Evolutionary conservation across 257 asterid species (phyloP), one percentile per base, ranked within the genome.

Genomic region (Asclepias syriaca): DNA sequence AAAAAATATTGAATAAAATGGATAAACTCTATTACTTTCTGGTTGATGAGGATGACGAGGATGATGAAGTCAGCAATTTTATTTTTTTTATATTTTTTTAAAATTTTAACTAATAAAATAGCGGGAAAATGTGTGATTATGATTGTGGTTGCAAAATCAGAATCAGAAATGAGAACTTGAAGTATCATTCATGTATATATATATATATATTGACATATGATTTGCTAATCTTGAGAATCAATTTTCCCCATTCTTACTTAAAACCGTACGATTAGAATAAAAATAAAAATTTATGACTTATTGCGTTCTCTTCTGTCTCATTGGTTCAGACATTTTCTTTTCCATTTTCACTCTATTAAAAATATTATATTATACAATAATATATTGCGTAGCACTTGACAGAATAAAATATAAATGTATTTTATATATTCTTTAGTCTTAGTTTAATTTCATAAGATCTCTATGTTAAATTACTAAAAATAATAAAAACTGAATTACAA

Each of bases 51-150:
- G 3, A 43, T 43, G 48, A 51, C 8, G 57, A 51, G 12, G 49
- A 72, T 5, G 48, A 65, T 53, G 65, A 65, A 51, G 77, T 65
- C 56, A 64, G 63, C 65, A 65, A 51, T 29, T 29, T 29, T 29
- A 29, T 29, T 29, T 29, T 29, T 29, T 29, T 24, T 24, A 24
- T 24, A 0, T 29, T 29, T 29, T 29, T 29, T 29, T 1, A 0
- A 65, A 64, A n/a, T n/a, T n/a, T n/a, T n/a, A 34, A 8, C 18
- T 72, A 10, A 32, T 19, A 29, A 18, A 22, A 50, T 27, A 24
- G 29, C 12, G 10, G 48, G 48, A 43, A 43, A 40, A 40, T 40
- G 10, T 6, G 45, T 6, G 48, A 43, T 43, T 43, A 43, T 8
- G 48, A 43, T 6, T 43, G 48, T 43, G 48, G 48, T 43, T 43